Evolutionary conservation across 2,329 filamentous ascomycete genomes (phyloP).

Genomic region (Venturiaceae sp.): DNA sequence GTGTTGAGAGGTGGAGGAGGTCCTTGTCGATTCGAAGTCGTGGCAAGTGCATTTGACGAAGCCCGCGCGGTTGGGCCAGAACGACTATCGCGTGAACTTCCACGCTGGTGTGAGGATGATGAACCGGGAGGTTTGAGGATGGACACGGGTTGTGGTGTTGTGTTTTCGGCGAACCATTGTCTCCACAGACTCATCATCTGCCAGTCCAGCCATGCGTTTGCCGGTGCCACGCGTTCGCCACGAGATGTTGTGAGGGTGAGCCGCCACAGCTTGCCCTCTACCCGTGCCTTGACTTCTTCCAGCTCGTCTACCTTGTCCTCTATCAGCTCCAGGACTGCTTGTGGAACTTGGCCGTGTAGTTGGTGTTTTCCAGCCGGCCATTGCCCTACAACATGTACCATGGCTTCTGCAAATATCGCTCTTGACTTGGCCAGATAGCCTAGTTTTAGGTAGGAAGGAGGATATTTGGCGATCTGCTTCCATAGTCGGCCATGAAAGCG

Average conservation of each 20-base stretch:
- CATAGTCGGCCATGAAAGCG: conserved; percentile 86
- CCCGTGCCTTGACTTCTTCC: conserved; percentile 67
- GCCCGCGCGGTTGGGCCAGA: conserved; percentile 4
- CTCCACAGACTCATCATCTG: conserved; percentile 78
- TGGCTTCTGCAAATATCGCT: conserved; percentile 65
- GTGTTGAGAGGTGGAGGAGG: conserved; percentile 31
- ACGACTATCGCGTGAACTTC: conserved; percentile 1
- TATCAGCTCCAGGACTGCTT: conserved; percentile 74
- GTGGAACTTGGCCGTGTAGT: conserved; percentile 63
- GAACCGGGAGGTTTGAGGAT: conserved; percentile 32
- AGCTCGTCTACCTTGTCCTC: conserved; percentile 93
- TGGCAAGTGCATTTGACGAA: not conserved
- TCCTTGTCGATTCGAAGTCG: not conserved
- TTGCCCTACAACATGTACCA: conserved; percentile 89
- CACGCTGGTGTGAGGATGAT: conserved; percentile 9
- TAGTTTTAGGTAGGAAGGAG: conserved; percentile 81
- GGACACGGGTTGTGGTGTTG: conserved; percentile 56
- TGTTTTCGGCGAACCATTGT: conserved; percentile 89
- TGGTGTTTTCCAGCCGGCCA: conserved; percentile 78
- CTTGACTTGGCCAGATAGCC: conserved; percentile 78
- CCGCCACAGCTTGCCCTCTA: conserved; percentile 75
- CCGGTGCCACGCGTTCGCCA: conserved; percentile 74
- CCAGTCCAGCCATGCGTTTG: conserved; percentile 80
- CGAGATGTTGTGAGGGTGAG: conserved; percentile 67
- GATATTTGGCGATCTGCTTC: conserved; percentile 96